A percentile compares a stretch with the other conserved stretches of the same genome.
phyloP scores from a whole-genome alignment of 2,329 filamentous ascomycete species.

The Sporothrix brasiliensis region DNA sequence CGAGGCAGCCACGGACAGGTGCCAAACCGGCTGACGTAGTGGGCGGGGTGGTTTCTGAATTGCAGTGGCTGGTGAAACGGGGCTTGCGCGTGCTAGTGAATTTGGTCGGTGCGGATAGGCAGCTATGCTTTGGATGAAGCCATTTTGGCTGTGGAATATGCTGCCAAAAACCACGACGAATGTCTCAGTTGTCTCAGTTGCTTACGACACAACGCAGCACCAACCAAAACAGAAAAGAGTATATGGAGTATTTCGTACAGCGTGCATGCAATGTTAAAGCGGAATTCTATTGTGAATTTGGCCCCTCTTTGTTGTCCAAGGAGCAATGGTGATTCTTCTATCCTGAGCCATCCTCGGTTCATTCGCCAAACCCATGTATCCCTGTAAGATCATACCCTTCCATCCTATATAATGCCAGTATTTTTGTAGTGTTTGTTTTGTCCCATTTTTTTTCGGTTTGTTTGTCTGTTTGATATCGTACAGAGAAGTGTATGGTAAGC shows the following conservation, averaged over 20 bases:
- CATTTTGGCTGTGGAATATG: not conserved
- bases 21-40: slow-evolving; percentile 28
- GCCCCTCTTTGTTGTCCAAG: slow-evolving; percentile 2
- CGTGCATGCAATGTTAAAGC: slow-evolving; percentile 12
- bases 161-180: not conserved
- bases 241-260: no score
- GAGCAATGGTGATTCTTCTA: slow-evolving; percentile 22
- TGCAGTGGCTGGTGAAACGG: slow-evolving; percentile 29
- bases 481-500: slow-evolving; percentile 16
- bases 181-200: not conserved
- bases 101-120: not conserved
- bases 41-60: slow-evolving; percentile 20
- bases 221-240: not conserved
- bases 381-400: not conserved
- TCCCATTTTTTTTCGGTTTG: not conserved
- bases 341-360: not conserved
- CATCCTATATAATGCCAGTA: not conserved
- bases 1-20: slow-evolving; percentile 6
- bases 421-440: slow-evolving; percentile 17
- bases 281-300: slow-evolving; percentile 18
- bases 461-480: slow-evolving; percentile 22
- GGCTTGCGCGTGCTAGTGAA: slow-evolving; percentile 20
- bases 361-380: not conserved
- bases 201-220: not conserved
- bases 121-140: not conserved